phyloP scores from a whole-genome alignment of 495 filamentous ascomycete genomes.

The Bathelium albidoporum region DNA sequence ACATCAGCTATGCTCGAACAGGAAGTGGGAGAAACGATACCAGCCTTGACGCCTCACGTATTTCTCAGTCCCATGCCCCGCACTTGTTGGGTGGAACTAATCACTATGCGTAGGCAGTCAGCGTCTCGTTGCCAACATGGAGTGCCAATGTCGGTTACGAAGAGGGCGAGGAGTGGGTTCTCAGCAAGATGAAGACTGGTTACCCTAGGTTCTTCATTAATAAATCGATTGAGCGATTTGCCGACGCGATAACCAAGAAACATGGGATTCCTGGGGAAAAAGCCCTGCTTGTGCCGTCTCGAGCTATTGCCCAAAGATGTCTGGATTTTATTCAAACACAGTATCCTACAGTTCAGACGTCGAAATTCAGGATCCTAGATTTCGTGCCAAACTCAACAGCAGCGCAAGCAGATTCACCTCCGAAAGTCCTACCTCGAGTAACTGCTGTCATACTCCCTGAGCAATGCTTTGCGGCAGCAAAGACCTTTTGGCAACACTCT shows the following conservation, averaged over 20 bases:
- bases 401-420: conserved; percentile 18
- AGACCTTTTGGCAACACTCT: conserved; percentile 91
- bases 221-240: conserved; percentile 66
- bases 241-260: conserved; percentile 51
- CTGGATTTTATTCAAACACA: conserved; percentile 56
- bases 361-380: conserved; percentile 53
- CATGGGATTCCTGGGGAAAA: conserved; percentile 52
- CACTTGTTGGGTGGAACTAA: conserved; percentile 9
- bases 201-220: conserved; percentile 97
- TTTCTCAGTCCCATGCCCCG: background rate
- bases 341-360: conserved; percentile 36
- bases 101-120: conserved; percentile 62
- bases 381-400: conserved; percentile 44
- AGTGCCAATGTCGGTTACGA: conserved; percentile 82
- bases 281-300: conserved; percentile 73
- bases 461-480: conserved; percentile 57
- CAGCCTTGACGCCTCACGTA: conserved; percentile 21
- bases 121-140: conserved; percentile 94
- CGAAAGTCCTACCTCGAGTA: conserved; percentile 34
- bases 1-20: conserved; percentile 11
- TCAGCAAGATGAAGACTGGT: conserved; percentile 75
- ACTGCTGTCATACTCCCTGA: conserved; percentile 64
- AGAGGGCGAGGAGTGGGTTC: conserved; percentile 78
- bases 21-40: conserved; percentile 20
- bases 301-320: conserved; percentile 56